Evolutionary conservation across 2,329 filamentous ascomycete species (phyloP).

Genomic region (Exophiala xenobiotica): DNA sequence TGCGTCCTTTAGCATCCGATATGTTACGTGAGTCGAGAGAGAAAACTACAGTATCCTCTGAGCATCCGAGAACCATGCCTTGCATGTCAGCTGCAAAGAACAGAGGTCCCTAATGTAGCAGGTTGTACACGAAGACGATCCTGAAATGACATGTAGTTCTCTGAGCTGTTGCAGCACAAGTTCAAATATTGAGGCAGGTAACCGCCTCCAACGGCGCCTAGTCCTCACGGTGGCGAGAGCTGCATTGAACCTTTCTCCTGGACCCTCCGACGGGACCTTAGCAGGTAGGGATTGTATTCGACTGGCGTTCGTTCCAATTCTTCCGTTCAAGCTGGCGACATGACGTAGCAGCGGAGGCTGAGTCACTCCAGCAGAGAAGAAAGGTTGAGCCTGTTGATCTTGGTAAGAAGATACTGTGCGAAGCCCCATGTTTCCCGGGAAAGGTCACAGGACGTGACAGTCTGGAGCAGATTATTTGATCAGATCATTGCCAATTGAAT

Average conservation of each 20-base stretch:
- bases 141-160: constrained; percentile 42
- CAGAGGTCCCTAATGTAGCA: constrained; percentile 57
- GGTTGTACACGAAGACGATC: constrained; percentile 48
- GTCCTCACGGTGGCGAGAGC: not conserved
- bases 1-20: constrained; percentile 29
- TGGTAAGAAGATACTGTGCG: too few species aligned
- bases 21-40: not conserved
- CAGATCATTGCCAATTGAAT: too few species aligned
- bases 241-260: not conserved
- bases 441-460: too few species aligned
- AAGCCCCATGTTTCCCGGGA: too few species aligned
- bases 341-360: not conserved
- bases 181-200: constrained; percentile 57
- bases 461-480: too few species aligned
- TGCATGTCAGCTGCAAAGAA: constrained; percentile 54
- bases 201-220: constrained; percentile 34
- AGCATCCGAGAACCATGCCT: constrained; percentile 56
- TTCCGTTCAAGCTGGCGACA: not conserved
- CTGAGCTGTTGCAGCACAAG: constrained; percentile 55
- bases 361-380: not conserved
- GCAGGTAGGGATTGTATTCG: constrained; percentile 10
- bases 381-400: too few species aligned
- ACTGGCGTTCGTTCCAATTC: constrained; percentile 2
- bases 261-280: not conserved
- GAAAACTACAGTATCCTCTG: constrained; percentile 51